Conservation (phyloP, 805 yeast genomes). For the Priceomyces haplophilus region DNA sequence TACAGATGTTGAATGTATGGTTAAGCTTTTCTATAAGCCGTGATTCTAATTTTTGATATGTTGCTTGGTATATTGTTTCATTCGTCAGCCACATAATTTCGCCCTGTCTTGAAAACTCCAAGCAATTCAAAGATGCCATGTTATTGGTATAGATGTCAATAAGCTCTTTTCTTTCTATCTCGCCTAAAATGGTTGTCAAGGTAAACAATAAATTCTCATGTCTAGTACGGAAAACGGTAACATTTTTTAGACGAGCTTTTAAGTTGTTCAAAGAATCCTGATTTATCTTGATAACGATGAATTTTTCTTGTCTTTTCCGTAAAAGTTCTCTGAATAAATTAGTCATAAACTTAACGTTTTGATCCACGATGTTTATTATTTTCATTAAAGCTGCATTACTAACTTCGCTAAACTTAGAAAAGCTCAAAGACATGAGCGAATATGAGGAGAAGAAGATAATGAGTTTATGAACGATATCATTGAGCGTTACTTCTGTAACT, state of each 20-base stretch:
- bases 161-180: slow-evolving; percentile 14
- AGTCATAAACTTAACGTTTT: slow-evolving; percentile 58
- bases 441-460: slow-evolving; percentile 31
- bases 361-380: slow-evolving; percentile 54
- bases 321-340: slow-evolving; percentile 69
- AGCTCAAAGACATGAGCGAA: slow-evolving; percentile 45
- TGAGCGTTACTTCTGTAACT: slow-evolving; percentile 62
- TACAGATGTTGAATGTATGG: slow-evolving; percentile 22
- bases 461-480: slow-evolving; percentile 51
- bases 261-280: slow-evolving; percentile 34
- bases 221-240: slow-evolving; percentile 45
- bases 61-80: slow-evolving; percentile 23
- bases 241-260: slow-evolving; percentile 41
- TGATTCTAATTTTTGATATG: slow-evolving; percentile 19
- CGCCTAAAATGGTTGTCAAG: slow-evolving; percentile 16
- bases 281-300: slow-evolving; percentile 60
- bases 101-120: slow-evolving; percentile 35
- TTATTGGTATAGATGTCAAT: slow-evolving; percentile 27
- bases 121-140: slow-evolving; percentile 24
- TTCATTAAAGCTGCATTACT: slow-evolving; percentile 20
- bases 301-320: slow-evolving; percentile 69
- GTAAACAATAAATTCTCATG: slow-evolving; percentile 52
- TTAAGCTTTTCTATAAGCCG: slow-evolving; percentile 23
- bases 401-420: slow-evolving; percentile 33
- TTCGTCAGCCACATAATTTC: slow-evolving; percentile 25